A percentile compares a stretch with the other conserved stretches of the same genome.
Conservation (phyloP, 1,284 basidiomycete genomes). For the Pyrrhoderma noxium region DNA sequence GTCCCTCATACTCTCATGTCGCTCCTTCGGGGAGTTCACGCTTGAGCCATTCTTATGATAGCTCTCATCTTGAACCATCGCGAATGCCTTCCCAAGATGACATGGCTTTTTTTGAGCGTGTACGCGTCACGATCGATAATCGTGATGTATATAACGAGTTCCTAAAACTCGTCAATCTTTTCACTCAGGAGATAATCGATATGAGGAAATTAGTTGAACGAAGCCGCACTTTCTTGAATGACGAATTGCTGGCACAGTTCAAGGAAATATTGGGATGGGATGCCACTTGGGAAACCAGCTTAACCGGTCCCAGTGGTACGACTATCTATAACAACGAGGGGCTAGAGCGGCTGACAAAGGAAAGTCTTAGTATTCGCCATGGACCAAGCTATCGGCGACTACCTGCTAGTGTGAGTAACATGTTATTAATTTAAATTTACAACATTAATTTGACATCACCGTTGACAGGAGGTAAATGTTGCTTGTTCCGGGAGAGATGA, state of each 20-base stretch:
- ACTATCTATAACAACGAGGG: constrained; percentile 32
- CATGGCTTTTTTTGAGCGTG: constrained; percentile 88
- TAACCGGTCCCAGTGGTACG: constrained; percentile 38
- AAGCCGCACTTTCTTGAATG: constrained; percentile 54
- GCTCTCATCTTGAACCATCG: constrained; percentile 17
- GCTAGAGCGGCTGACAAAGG: constrained; percentile 46
- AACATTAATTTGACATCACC: too few species aligned
- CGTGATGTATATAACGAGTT: constrained; percentile 94
- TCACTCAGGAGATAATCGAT: constrained; percentile 92
- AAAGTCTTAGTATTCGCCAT: constrained; percentile 52
- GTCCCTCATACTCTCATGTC: too few species aligned
- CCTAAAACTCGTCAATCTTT: constrained; percentile 91
- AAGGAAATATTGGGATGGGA: constrained; percentile 91
- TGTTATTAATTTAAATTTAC: background rate
- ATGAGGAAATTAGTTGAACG: constrained; percentile 72
- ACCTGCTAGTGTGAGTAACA: constrained; percentile 58
- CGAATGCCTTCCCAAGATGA: constrained; percentile 54
- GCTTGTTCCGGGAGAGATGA: constrained; percentile 93
- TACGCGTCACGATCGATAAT: constrained; percentile 83
- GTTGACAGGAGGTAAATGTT: constrained; percentile 70
- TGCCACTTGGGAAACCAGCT: constrained; percentile 55
- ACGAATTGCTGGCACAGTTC: constrained; percentile 79
- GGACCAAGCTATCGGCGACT: constrained; percentile 88
- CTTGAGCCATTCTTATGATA: background rate
- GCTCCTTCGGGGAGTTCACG: too few species aligned